These are phyloP conservation scores for Cenchrus fungigraminus DNA, from an alignment of 176 grass and related monocot genomes.

Conservation along the genomic window DNA sequence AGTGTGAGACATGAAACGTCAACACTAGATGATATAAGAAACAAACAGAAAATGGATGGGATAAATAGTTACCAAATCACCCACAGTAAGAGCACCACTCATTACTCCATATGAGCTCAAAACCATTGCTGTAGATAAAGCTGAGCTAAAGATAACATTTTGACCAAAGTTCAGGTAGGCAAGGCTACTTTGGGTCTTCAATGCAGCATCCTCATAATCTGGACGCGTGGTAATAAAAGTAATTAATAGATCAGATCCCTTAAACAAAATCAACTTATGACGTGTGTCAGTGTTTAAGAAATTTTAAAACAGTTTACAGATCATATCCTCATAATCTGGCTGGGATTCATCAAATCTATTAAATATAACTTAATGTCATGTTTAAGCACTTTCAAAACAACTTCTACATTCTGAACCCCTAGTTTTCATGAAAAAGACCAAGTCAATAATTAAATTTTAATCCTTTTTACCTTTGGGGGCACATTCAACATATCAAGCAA, in stretches of 20 bases:
- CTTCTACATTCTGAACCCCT: neutral
- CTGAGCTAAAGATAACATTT: conserved; percentile 90
- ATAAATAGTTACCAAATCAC: conserved; percentile 87
- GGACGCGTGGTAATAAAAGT: conserved; percentile 37
- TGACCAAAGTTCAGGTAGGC: conserved; percentile 96
- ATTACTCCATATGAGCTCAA: conserved; percentile 97
- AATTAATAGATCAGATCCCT: conserved; percentile 46
- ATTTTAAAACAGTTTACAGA: conserved; percentile 40
- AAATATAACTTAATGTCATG: conserved; percentile 17
- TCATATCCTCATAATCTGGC: conserved; percentile 26
- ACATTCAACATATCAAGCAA: conserved; percentile 22
- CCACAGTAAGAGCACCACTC: conserved; percentile 94
- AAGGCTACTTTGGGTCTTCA: conserved; percentile 97
- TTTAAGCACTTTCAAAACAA: conserved; percentile 23
- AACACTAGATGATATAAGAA: neutral
- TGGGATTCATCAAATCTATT: conserved; percentile 12
- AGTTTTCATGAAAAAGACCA: conserved; percentile 9
- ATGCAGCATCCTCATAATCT: conserved; percentile 90
- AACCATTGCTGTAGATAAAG: conserved; percentile 95
- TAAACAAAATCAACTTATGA: conserved; percentile 33
- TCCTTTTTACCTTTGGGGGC: neutral
- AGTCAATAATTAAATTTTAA: neutral
- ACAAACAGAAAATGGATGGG: conserved; percentile 22
- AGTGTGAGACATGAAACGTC: conserved; percentile 24
- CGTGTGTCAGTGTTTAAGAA: neutral